Evolutionary conservation across 148 eudicot genomes (phyloP).

Genomic region (Vaccinium myrtillus): DNA sequence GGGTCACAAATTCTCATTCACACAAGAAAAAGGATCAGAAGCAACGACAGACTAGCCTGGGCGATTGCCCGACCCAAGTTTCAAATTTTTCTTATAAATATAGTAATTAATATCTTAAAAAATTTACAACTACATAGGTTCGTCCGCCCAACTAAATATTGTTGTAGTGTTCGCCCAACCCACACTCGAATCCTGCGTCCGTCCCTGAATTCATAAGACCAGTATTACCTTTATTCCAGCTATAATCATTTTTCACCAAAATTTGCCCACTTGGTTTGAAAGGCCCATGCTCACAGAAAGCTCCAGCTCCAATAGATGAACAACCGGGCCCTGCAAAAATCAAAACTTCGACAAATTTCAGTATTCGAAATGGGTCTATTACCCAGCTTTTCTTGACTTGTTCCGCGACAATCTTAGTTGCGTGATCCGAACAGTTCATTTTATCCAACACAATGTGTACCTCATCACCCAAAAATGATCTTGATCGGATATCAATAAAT

Average conservation of each 20-base stretch:
- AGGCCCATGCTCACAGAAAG: conserved; percentile 77
- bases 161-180: too few species aligned
- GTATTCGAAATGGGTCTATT: background rate
- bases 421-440: background rate
- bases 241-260: conserved; percentile 55
- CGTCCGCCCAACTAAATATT: too few species aligned
- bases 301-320: conserved; percentile 81
- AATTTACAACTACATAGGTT: too few species aligned
- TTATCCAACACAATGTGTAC: background rate
- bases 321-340: conserved; percentile 71
- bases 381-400: background rate
- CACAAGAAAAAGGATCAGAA: too few species aligned
- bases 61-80: too few species aligned
- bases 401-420: background rate
- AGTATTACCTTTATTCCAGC: conserved; percentile 76
- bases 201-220: too few species aligned
- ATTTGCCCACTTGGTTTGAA: conserved; percentile 50
- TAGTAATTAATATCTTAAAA: too few species aligned
- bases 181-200: too few species aligned
- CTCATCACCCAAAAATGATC: background rate
- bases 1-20: too few species aligned
- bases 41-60: too few species aligned
- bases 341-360: background rate
- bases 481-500: background rate
- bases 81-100: too few species aligned